phyloP scores from a whole-genome alignment of 805 yeast genomes.

The Yarrowia sp. region DNA sequence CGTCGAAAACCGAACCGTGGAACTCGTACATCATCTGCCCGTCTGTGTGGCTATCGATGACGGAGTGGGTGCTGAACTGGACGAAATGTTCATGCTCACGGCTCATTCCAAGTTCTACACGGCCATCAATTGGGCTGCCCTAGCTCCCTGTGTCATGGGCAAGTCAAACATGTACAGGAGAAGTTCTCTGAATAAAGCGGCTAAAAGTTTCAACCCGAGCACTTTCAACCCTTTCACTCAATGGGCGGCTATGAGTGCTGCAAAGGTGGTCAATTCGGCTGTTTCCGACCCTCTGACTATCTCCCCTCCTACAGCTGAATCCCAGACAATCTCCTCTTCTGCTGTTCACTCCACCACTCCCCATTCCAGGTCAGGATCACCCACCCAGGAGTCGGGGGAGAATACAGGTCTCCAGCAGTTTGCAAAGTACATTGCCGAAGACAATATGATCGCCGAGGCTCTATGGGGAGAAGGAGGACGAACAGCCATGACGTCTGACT shows the following conservation, averaged over 20 bases:
- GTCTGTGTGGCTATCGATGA: constrained; percentile 45
- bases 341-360: constrained; percentile 12
- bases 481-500: constrained; percentile 80
- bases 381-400: neutral
- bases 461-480: constrained; percentile 74
- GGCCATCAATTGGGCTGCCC: constrained; percentile 71
- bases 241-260: constrained; percentile 26
- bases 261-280: constrained; percentile 4
- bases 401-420: constrained; percentile 66
- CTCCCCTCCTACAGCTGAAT: constrained; percentile 16
- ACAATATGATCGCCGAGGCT: constrained; percentile 88
- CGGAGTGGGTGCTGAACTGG: constrained; percentile 70
- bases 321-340: constrained; percentile 28
- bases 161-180: constrained; percentile 80
- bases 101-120: constrained; percentile 87
- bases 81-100: constrained; percentile 83
- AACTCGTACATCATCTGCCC: constrained; percentile 84
- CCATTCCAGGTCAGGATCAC: constrained; percentile 5
- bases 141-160: constrained; percentile 93
- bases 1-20: constrained; percentile 56
- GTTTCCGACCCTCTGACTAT: neutral
- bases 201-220: constrained; percentile 41
- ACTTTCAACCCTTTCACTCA: constrained; percentile 36
- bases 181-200: constrained; percentile 59
- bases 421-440: constrained; percentile 86